Percentiles rank a stretch among this genome's conserved stretches.
These are phyloP conservation scores for Penicillium nordicum DNA, from an alignment of 2,329 filamentous ascomycete species.

Conservation along the genomic window DNA sequence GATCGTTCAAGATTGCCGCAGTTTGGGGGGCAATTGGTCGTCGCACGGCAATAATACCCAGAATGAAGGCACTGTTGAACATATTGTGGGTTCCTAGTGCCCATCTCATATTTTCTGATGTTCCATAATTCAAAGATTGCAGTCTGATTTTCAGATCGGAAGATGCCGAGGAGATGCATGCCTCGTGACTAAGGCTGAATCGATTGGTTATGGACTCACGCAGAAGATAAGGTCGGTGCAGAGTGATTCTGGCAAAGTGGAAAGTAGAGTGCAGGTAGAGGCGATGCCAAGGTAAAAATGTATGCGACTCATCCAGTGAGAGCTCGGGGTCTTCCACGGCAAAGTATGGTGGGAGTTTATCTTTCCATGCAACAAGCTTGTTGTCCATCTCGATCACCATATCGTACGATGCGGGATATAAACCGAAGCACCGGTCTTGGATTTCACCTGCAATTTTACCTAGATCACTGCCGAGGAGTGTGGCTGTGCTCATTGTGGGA, in stretches of 20 bases:
- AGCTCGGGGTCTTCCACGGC: slow-evolving; percentile 32
- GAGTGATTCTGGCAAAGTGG: slow-evolving; percentile 42
- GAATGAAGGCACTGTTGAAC: slow-evolving; percentile 44
- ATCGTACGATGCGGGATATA: slow-evolving; percentile 39
- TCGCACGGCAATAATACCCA: slow-evolving; percentile 38
- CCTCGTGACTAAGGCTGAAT: slow-evolving; percentile 40
- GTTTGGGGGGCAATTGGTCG: slow-evolving; percentile 30
- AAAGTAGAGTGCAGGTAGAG: slow-evolving; percentile 41
- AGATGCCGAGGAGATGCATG: slow-evolving; percentile 42
- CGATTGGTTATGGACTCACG: slow-evolving; percentile 42
- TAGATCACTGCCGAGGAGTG: slow-evolving; percentile 32
- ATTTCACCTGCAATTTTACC: slow-evolving; percentile 40
- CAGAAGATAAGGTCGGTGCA: slow-evolving; percentile 42
- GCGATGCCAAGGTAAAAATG: slow-evolving; percentile 39
- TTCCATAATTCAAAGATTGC: slow-evolving; percentile 24
- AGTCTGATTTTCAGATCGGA: slow-evolving; percentile 41
- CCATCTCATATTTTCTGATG: slow-evolving; percentile 35
- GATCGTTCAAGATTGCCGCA: slow-evolving; percentile 35
- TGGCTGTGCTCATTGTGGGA: slow-evolving; percentile 36
- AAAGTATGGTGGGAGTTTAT: slow-evolving; percentile 36
- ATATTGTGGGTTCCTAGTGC: slow-evolving; percentile 39
- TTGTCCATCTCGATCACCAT: slow-evolving; percentile 37
- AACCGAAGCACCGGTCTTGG: slow-evolving; percentile 40
- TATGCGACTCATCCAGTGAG: slow-evolving; percentile 27
- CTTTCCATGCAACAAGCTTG: slow-evolving; percentile 34